Base-by-base conservation (phyloP, 2,329 filamentous ascomycete genomes). In the Diaporthe eres region DNA sequence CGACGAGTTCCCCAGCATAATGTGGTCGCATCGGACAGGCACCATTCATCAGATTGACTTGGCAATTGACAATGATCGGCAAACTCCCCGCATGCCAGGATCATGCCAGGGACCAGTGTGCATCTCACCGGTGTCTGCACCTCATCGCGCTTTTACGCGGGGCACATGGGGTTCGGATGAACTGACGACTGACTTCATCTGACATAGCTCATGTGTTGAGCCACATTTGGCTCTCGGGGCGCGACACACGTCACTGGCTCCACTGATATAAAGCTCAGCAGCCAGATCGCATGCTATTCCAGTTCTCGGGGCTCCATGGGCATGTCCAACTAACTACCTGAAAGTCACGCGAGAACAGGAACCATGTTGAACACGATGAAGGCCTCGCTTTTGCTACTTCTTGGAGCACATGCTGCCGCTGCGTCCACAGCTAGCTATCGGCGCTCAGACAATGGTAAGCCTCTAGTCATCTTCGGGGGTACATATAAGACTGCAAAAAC, bases 211-310 rank as follows among this genome's bases (percentile, higher is more conserved):
- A 8, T 34, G 19, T 49, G 4, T 19, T 34, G 42, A 49, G 42
- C 9, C 2, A 19, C 28, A n/a, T 19, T 2, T 31, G 25, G 17
- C 42, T 65, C 25, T n/a, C 17, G 19, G 17, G 25, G 25, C 28
- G 61, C 25, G 42, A 7, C 6, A 34, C n/a, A 49, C 4, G 25
- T 34, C 61, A 34, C 28, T 7, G 42, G 19, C 2, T 15, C 17
- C 4, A 65, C 15, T 34, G 17, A 49, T 65, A 65, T 65, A 65
- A 65, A 65, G 25, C 25, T n/a, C 61, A n/a, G 42, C 15, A 65
- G 42, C 61, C 25, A 13, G 25, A 22, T 10, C 42, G 28, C 61
- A 47, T 47, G 9, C 17, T 3, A 3, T 22, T 19, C 37, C 10
- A n/a, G 28, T 15, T 25, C 19, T 42, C 2, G 10, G 4, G 34